Base-by-base conservation (phyloP, 1,284 basidiomycete species). In the Laetiporus sulphureus region DNA sequence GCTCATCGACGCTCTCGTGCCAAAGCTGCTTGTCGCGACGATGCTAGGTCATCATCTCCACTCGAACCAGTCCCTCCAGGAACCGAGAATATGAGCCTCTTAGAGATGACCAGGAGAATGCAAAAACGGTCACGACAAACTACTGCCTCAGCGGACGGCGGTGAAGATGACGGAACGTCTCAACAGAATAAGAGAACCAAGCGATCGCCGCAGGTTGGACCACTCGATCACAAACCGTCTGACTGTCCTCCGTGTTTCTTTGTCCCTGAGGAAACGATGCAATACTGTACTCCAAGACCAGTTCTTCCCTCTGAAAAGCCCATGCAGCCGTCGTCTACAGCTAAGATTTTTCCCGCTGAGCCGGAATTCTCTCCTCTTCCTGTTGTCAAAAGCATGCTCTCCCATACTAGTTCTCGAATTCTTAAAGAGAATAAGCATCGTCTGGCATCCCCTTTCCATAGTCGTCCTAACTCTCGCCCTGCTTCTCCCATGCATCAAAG, bases 101-200 rank as follows among this genome's bases (percentile, higher is more conserved):
- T 58, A 7, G 67, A 73, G 52, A 72, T 74, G 70, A 57, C 62
- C 10, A 61, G 55, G n/a, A 61, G 72, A 13, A 73, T 73, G 69
- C 65, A 66, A 49, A 73, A 74, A 52, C 64, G 71, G 6, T 68
- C 71, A 21, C 65, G 71, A 35, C 59, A 62, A 15, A 54, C 59
- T 12, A 46, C 16, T 47, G 56, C 15, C 46, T 49, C 19, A 24
- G 24, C 16, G 39, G n/a, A n/a, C n/a, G n/a, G n/a, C n/a, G n/a
- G n/a, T n/a, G n/a, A n/a, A n/a, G n/a, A n/a, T n/a, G n/a, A n/a
- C n/a, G n/a, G n/a, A n/a, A n/a, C n/a, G n/a, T n/a, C n/a, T n/a
- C 38, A 22, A 23, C 12, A 13, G n/a, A 61, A 41, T n/a, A n/a
- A n/a, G 50, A 52, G 23, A 39, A 45, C 30, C 57, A 53, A 40